These are phyloP conservation scores for Trametes versicolor DNA, from an alignment of 1,284 basidiomycete species.

Conservation along the genomic window DNA sequence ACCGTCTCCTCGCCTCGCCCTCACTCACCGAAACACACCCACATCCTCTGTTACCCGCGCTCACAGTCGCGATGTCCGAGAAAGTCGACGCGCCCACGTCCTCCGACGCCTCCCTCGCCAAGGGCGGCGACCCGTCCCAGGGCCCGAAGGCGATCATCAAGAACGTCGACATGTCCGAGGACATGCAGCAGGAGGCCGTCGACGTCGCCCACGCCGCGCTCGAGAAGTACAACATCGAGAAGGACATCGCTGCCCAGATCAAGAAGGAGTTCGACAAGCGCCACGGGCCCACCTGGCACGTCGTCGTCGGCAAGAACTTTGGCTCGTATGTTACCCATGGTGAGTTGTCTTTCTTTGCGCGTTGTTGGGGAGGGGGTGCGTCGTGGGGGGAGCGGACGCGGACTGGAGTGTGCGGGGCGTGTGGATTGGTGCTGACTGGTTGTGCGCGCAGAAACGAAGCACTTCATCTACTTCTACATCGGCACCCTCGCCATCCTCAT, in stretches of 20 bases:
- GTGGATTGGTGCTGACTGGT: neutral
- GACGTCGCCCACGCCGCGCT: constrained; percentile 88
- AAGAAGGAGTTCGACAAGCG: constrained; percentile 97
- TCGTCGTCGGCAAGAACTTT: constrained; percentile 98
- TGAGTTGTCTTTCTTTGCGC: constrained; percentile 52
- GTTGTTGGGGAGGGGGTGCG: no score
- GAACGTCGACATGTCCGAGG: constrained; percentile 96
- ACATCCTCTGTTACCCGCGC: neutral
- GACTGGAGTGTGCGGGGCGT: no score
- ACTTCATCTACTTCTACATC: constrained; percentile 98
- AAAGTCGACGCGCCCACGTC: constrained; percentile 67
- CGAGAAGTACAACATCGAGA: constrained; percentile 94
- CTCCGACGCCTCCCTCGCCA: constrained; percentile 59
- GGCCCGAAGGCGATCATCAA: constrained; percentile 90
- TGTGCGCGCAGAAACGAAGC: constrained; percentile 81
- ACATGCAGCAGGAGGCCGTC: constrained; percentile 94
- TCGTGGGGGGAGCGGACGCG: no score
- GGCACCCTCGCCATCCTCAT: constrained; percentile 90
- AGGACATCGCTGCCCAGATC: constrained; percentile 97
- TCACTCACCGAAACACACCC: neutral
- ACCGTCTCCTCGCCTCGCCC: neutral
- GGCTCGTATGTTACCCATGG: constrained; percentile 98
- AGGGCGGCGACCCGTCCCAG: constrained; percentile 47
- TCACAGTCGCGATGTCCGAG: constrained; percentile 62
- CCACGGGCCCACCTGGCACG: constrained; percentile 96